Evolutionary conservation across 2,329 filamentous ascomycete genomes (phyloP), one percentile per base, ranked within the genome.

Genomic region (Fusarium papillatum): DNA sequence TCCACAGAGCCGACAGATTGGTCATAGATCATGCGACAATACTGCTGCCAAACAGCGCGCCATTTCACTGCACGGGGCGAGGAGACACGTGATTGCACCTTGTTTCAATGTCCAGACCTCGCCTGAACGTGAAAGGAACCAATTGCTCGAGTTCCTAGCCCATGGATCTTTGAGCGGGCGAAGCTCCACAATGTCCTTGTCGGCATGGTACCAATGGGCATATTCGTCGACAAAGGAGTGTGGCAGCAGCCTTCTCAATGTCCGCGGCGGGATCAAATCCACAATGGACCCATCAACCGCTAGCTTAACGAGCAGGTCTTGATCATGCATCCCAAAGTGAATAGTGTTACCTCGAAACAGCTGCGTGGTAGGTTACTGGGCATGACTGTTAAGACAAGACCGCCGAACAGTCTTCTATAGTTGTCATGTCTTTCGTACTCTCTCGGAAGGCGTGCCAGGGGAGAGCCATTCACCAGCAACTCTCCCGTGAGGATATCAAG

Each of bases 131-230:
- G 3, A 17, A 11, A 77, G 50, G 1, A 17, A 13, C 81, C 81
- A 85, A 5, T 76, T 77, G 0, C 68, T 19, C 0, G 63, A 2
- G 0, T 71, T 71, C 0, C 71, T 14, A 2, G 2, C 39, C 84
- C 84, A 86, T 0, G 81, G 80, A 0, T 73, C 60, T 0, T 43
- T 17, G 0, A 74, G 24, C 0, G 80, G 69, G 4, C 84, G 79
- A 11, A 87, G 84, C 31, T 86, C 81, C 7, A 87, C 43, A 0
- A 29, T 63, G 0, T 75, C 72, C 0, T 64, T 76, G 1, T 74
- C 48, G 1, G 80, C 8, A 36, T 87, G 74, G 61, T 87, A 85
- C 89, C 89, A 91, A 68, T 90, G 88, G 0, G 83, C 80, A 65
- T 83, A 86, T 0, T 84, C 72, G 2, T 85, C 53, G 3, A 87